These are phyloP conservation scores for Leishmania lainsoni DNA, from an alignment of 208 protist genomes.

Conservation along the genomic window DNA sequence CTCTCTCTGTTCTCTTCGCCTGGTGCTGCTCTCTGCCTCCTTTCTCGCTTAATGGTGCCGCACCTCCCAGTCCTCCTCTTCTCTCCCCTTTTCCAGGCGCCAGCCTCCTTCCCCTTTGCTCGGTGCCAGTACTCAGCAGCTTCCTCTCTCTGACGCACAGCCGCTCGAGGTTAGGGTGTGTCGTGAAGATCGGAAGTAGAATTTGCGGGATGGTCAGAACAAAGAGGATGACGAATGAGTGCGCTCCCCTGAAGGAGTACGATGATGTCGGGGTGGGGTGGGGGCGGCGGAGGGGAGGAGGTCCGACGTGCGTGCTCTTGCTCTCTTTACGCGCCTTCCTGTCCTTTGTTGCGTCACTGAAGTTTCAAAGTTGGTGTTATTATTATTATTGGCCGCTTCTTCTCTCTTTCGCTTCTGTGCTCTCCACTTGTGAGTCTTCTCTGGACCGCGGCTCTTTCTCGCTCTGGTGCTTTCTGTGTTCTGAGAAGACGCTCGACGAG, in stretches of 20 bases:
- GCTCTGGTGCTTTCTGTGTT: neutral
- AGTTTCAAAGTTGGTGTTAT: neutral
- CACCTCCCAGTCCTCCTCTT: neutral
- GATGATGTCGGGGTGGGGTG: too few species aligned
- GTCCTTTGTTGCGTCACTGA: neutral
- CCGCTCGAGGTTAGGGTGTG: neutral
- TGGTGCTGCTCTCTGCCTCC: neutral
- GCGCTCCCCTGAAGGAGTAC: neutral
- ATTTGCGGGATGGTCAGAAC: neutral
- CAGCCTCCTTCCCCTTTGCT: neutral
- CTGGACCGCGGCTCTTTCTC: neutral
- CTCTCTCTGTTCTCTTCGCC: neutral
- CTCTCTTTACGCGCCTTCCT: neutral
- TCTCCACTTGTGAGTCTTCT: neutral
- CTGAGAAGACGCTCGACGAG: neutral
- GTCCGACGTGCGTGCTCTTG: neutral
- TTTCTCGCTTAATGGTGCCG: neutral
- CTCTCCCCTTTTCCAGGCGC: neutral
- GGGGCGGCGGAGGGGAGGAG: neutral
- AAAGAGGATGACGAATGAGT: neutral
- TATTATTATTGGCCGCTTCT: neutral
- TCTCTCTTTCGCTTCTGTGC: slow-evolving; percentile 13
- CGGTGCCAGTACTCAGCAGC: neutral
- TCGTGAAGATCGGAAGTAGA: neutral
- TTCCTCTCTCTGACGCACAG: neutral